Base-by-base conservation (phyloP, 164 flowering plant species). In the Aristolochia californica region DNA sequence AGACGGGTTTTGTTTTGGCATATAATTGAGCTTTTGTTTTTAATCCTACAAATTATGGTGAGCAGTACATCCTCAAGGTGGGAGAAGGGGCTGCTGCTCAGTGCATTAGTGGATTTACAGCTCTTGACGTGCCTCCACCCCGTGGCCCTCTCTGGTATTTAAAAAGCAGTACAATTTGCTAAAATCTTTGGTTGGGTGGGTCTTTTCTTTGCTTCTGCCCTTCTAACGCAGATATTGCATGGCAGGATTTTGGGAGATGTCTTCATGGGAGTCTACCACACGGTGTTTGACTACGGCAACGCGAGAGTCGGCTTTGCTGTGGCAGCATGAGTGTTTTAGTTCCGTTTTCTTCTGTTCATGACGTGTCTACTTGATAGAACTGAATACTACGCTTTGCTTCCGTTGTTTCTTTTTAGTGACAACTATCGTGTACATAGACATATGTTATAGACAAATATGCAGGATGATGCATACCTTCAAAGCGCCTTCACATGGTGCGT, bases 61-160 rank as follows among this genome's bases (percentile, higher is more conserved):
- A 15, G 40, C 87, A 86, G 94, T 86, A 83, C 50, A 62, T 83
- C 53, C 82, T 80, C 21, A 76, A 80, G 69, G 79, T 79, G 48
- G 89, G 85, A 1, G 84, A 83, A 40, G 87, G 87, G 22, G 63
- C 60, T 58, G 70, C 60, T 56, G 77, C 87, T 34, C 87, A 83
- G 66, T 86, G 94, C 82, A 78, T 82, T 13, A 86, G 89, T 56
- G 87, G 89, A 51, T 86, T 86, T 55, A 74, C 66, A 16, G 89
- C 85, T 48, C 61, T 86, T 58, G 94, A 85, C 60, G 70, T 85
- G 14, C 67, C 85, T 5, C 85, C 87, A 30, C 88, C 87, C 40
- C 85, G 80, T n/a, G 88, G 88, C 30, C 86, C 93, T 58, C 79
- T 78, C 66, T 82, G 87, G 85, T 81, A 79, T 18, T 13, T 18